Percentiles rank a stretch among this genome's conserved stretches.
phyloP scores from a whole-genome alignment of 345 rosid species.

The Aurinia saxatilis region DNA sequence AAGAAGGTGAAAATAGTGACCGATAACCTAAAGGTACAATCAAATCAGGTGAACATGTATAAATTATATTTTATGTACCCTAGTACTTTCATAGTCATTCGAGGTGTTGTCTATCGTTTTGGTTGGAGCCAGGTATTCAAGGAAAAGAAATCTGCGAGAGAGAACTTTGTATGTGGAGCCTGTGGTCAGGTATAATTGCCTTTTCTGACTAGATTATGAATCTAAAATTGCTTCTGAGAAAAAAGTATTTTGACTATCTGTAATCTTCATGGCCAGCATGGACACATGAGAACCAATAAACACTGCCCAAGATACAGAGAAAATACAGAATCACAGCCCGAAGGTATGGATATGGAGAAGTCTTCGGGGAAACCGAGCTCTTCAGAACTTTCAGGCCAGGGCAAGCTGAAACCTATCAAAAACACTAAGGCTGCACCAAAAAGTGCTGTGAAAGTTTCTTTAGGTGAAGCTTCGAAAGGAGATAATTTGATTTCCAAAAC shows the following conservation, averaged over 20 bases:
- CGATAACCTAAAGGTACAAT: conserved; percentile 61
- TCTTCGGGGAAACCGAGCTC: conserved; percentile 42
- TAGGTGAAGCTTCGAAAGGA: conserved; percentile 46
- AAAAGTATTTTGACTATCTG: conserved; percentile 11
- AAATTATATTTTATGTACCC: neutral
- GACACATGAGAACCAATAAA: conserved; percentile 99
- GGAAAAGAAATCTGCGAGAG: conserved; percentile 96
- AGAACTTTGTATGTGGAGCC: conserved; percentile 91
- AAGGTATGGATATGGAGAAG: conserved; percentile 51
- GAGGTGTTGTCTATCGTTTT: neutral
- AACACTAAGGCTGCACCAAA: conserved; percentile 48
- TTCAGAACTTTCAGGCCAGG: conserved; percentile 46
- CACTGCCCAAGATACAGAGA: conserved; percentile 91
- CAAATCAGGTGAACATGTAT: conserved; percentile 3
- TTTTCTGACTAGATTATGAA: conserved; percentile 11
- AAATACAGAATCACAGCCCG: conserved; percentile 57
- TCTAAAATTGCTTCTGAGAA: neutral
- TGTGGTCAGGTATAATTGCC: conserved; percentile 70
- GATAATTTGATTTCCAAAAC: conserved; percentile 46
- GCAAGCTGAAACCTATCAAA: conserved; percentile 48
- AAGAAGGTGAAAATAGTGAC: conserved; percentile 73
- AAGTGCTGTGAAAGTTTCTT: conserved; percentile 37
- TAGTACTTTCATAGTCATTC: conserved; percentile 5
- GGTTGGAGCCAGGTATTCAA: conserved; percentile 47
- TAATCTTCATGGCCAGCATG: conserved; percentile 52